phyloP scores from a whole-genome alignment of 75 land plant species.

The Gnetum montanum region DNA sequence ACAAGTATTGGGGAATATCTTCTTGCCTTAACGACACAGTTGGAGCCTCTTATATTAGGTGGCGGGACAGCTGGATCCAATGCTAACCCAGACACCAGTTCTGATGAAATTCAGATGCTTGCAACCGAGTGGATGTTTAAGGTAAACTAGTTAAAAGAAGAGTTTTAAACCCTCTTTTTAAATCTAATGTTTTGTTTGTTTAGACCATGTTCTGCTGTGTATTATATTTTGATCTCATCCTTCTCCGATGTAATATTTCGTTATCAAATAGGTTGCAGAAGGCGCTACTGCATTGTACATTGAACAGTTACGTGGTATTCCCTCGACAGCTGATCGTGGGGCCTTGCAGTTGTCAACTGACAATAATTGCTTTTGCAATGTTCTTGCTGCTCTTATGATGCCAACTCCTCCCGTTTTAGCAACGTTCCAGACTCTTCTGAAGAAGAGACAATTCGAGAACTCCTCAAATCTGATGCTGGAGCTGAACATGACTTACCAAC shows the following conservation, averaged over 20 bases:
- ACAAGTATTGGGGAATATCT: slow-evolving; percentile 95
- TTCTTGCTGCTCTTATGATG: slow-evolving; percentile 90
- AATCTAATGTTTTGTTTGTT: too few species aligned
- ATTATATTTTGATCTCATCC: neutral
- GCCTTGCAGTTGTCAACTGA: slow-evolving; percentile 90
- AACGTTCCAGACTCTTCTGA: slow-evolving; percentile 10
- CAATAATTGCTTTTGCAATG: slow-evolving; percentile 91
- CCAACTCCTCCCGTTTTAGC: slow-evolving; percentile 62
- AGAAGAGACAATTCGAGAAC: slow-evolving; percentile 59
- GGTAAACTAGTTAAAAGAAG: too few species aligned
- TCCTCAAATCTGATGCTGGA: slow-evolving; percentile 52
- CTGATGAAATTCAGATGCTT: slow-evolving; percentile 86
- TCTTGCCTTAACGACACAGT: slow-evolving; percentile 92
- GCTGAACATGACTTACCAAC: slow-evolving; percentile 63
- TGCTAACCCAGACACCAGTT: slow-evolving; percentile 34
- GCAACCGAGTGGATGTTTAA: slow-evolving; percentile 99
- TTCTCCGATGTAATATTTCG: neutral
- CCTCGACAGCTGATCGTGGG: slow-evolving; percentile 82
- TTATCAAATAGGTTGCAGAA: slow-evolving; percentile 68
- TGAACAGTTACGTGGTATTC: slow-evolving; percentile 90
- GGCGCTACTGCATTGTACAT: slow-evolving; percentile 87
- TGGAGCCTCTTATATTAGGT: slow-evolving; percentile 84
- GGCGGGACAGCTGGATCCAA: slow-evolving; percentile 14
- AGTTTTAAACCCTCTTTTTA: too few species aligned
- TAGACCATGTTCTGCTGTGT: too few species aligned